Conservation (phyloP, 768 basidiomycete species). For the Leccinellum albellum region DNA sequence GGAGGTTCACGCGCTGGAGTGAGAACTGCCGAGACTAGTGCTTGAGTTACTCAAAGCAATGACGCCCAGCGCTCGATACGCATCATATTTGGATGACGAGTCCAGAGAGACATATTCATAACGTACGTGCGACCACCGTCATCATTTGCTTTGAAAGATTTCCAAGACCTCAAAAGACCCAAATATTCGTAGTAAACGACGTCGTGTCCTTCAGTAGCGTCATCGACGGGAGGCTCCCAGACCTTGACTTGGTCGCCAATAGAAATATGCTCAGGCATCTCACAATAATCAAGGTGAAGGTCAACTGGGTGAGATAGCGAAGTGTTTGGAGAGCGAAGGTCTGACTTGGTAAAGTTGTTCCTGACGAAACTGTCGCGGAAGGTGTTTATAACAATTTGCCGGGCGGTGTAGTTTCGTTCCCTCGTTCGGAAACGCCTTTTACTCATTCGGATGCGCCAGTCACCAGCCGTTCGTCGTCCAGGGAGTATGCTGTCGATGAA, state of each 20-base stretch:
- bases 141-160: conserved; percentile 87
- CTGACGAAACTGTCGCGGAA: conserved; percentile 95
- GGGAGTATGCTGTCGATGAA: conserved; percentile 89
- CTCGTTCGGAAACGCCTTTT: neutral
- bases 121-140: conserved; percentile 75
- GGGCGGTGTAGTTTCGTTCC: conserved; percentile 56
- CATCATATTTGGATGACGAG: conserved; percentile 90
- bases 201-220: conserved; percentile 98
- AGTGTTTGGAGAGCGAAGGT: conserved; percentile 90
- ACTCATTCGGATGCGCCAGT: conserved; percentile 42
- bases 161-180: conserved; percentile 89
- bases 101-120: conserved; percentile 82
- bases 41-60: too few species aligned
- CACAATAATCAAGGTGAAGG: conserved; percentile 99
- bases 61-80: conserved; percentile 50
- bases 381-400: conserved; percentile 99
- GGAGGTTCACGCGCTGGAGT: too few species aligned
- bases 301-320: conserved; percentile 99
- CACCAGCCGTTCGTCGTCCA: conserved; percentile 90
- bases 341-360: conserved; percentile 96
- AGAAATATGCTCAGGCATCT: conserved; percentile 97
- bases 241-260: conserved; percentile 85
- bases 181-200: conserved; percentile 91
- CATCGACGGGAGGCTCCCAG: conserved; percentile 93
- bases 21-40: too few species aligned